phyloP scores from a whole-genome alignment of 2,329 filamentous ascomycete species.

The Basipetospora chlamydospora region DNA sequence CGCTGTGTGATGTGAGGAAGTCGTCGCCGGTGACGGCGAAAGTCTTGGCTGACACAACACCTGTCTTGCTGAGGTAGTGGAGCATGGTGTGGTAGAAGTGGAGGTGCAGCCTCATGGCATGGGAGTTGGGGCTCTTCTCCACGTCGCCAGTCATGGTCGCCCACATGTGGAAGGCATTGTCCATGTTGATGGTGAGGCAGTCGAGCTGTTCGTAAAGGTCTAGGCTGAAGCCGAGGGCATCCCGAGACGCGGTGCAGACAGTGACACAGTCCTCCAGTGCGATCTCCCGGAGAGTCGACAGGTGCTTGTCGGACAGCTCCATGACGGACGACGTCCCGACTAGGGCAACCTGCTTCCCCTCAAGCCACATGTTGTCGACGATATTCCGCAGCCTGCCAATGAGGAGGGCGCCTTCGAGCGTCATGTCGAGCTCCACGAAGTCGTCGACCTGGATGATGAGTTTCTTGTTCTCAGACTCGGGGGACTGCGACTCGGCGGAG shows the following conservation, averaged over 20 bases:
- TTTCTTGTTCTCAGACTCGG: slow-evolving; percentile 21
- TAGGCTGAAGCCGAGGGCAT: slow-evolving; percentile 5
- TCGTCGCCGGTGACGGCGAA: slow-evolving; percentile 1
- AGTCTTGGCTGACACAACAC: slow-evolving; percentile 4
- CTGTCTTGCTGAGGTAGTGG: slow-evolving; percentile 4
- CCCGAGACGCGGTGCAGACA: slow-evolving; percentile 6
- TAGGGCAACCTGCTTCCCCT: slow-evolving; percentile 59
- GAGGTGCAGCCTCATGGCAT: slow-evolving; percentile 1
- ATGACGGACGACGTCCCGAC: slow-evolving; percentile 60
- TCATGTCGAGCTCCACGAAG: slow-evolving; percentile 60
- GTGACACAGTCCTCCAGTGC: slow-evolving; percentile 25
- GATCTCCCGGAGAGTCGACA: slow-evolving; percentile 22
- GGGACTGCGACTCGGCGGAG: slow-evolving; percentile 24
- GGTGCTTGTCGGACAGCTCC: slow-evolving; percentile 29
- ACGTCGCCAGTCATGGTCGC: slow-evolving; percentile 18
- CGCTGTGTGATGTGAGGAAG: slow-evolving; percentile 1
- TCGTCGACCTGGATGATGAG: slow-evolving; percentile 71
- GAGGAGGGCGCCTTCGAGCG: slow-evolving; percentile 53
- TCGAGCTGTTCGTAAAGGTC: slow-evolving; percentile 17
- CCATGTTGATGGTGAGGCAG: slow-evolving; percentile 28
- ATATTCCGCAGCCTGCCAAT: slow-evolving; percentile 55
- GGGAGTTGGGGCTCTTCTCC: slow-evolving; percentile 12
- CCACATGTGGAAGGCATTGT: slow-evolving; percentile 32
- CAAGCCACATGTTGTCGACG: slow-evolving; percentile 56
- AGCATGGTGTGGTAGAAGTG: slow-evolving; percentile 5